These are phyloP conservation scores for Penicillium verhagenii DNA, from an alignment of 495 filamentous ascomycete species.

Conservation along the genomic window DNA sequence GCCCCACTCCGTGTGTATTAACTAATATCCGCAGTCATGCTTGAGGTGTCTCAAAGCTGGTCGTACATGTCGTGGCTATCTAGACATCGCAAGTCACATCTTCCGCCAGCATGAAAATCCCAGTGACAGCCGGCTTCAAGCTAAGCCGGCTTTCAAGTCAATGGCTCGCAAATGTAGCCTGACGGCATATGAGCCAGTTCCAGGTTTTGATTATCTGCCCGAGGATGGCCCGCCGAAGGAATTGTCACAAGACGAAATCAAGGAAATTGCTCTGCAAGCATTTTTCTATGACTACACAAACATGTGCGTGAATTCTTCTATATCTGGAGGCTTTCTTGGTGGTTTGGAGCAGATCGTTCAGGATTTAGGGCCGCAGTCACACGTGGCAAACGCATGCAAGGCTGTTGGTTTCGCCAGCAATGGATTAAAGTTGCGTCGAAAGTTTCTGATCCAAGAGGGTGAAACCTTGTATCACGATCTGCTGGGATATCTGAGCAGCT, in stretches of 20 bases:
- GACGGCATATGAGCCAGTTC: constrained; percentile 15
- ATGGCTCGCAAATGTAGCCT: constrained; percentile 31
- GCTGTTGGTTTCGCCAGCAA: constrained; percentile 26
- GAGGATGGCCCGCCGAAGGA: constrained; percentile 22
- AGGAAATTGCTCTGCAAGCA: constrained; percentile 25
- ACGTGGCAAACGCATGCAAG: constrained; percentile 27
- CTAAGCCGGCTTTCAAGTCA: constrained; percentile 9
- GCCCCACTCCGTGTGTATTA: too few relatives aligned
- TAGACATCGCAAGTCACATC: constrained; percentile 14
- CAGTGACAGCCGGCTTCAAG: neutral
- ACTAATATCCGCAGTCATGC: constrained; percentile 23
- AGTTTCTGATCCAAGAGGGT: constrained; percentile 20
- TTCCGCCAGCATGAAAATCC: constrained; percentile 25
- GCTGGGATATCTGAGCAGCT: constrained; percentile 18
- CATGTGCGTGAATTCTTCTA: constrained; percentile 13
- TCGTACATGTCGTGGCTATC: constrained; percentile 32
- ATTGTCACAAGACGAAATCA: constrained; percentile 12
- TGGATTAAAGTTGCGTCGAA: constrained; percentile 24
- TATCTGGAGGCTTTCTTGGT: constrained; percentile 28
- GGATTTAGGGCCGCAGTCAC: constrained; percentile 17
- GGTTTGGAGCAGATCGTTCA: constrained; percentile 25
- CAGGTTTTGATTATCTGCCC: constrained; percentile 18
- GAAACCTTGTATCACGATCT: constrained; percentile 26
- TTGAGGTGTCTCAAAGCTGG: constrained; percentile 28
- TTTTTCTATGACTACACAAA: constrained; percentile 35